Evolutionary conservation across 371 early-diverging fungal genomes (phyloP).

Genomic region (Thermomucor indicae-seudaticae): DNA sequence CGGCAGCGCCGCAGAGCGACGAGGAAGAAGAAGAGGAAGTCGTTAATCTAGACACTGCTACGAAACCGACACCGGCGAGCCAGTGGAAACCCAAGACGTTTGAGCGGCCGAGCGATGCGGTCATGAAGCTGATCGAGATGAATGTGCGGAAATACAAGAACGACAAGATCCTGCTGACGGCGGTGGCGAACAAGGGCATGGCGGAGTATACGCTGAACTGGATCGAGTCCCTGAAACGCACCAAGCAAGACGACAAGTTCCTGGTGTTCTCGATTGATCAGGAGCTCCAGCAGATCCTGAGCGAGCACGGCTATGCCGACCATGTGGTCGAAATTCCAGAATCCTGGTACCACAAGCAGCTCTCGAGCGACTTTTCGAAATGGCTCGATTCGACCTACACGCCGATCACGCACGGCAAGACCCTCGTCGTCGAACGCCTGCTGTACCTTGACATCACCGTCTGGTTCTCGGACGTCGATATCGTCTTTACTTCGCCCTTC

Average conservation of each 20-base stretch:
- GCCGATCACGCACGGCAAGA: constrained; percentile 36
- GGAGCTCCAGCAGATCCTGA: constrained; percentile 19
- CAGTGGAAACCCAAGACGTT: constrained; percentile 15
- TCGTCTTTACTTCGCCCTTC: constrained; percentile 37
- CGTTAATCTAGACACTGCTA: constrained; percentile 7
- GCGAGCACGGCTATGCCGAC: constrained; percentile 15
- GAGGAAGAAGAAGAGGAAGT: neutral
- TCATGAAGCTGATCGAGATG: constrained; percentile 4
- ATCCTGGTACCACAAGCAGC: constrained; percentile 31
- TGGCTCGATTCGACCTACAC: constrained; percentile 26
- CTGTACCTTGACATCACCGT: constrained; percentile 36
- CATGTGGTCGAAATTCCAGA: constrained; percentile 31
- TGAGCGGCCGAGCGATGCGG: constrained; percentile 4
- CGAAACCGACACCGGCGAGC: constrained; percentile 4
- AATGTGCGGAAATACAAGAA: constrained; percentile 4
- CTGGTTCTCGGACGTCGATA: constrained; percentile 51
- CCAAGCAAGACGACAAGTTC: constrained; percentile 15
- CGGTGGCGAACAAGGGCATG: constrained; percentile 35
- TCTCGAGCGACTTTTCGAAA: constrained; percentile 18
- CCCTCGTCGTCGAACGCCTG: constrained; percentile 33
- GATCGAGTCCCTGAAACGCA: constrained; percentile 30
- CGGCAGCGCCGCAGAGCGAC: neutral
- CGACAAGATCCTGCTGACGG: constrained; percentile 20
- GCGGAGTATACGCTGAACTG: constrained; percentile 33
- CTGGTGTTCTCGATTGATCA: constrained; percentile 36